phyloP scores from a whole-genome alignment of 192 early-diverging fungal species.

The Entrophospora sp. region DNA sequence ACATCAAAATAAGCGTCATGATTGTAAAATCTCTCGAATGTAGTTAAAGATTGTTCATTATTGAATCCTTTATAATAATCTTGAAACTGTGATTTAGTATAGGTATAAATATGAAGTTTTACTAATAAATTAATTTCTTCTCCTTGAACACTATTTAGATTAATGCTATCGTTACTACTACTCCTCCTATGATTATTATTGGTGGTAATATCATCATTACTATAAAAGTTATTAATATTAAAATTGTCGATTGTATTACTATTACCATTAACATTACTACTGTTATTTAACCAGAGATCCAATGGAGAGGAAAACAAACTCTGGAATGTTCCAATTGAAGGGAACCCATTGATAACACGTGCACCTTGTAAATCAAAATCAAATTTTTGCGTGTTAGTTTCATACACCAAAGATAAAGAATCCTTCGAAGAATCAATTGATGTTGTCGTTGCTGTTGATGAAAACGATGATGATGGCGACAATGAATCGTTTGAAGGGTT shows the following conservation, averaged over 20 bases:
- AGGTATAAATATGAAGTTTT: not conserved
- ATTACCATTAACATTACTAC: too few species aligned
- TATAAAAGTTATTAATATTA: too few species aligned
- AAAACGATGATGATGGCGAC: not conserved
- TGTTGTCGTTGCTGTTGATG: not conserved
- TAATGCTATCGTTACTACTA: too few species aligned
- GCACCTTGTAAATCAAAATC: not conserved
- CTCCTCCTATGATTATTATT: too few species aligned
- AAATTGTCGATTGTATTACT: too few species aligned
- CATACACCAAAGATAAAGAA: not conserved
- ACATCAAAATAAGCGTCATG: constrained; percentile 13
- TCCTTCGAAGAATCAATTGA: not conserved
- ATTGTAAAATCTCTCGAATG: constrained; percentile 17
- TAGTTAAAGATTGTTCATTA: not conserved
- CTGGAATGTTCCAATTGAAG: not conserved
- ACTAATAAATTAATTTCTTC: not conserved
- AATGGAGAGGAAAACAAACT: constrained; percentile 4
- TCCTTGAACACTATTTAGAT: too few species aligned
- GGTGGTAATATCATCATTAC: not conserved
- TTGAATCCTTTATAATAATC: not conserved
- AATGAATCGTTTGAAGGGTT: not conserved
- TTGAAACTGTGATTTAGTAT: not conserved
- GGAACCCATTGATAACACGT: not conserved
- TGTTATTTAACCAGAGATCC: too few species aligned
- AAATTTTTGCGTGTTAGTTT: not conserved